Conservation (phyloP, 306 rosid species). For the Erythrophleum fordii region DNA sequence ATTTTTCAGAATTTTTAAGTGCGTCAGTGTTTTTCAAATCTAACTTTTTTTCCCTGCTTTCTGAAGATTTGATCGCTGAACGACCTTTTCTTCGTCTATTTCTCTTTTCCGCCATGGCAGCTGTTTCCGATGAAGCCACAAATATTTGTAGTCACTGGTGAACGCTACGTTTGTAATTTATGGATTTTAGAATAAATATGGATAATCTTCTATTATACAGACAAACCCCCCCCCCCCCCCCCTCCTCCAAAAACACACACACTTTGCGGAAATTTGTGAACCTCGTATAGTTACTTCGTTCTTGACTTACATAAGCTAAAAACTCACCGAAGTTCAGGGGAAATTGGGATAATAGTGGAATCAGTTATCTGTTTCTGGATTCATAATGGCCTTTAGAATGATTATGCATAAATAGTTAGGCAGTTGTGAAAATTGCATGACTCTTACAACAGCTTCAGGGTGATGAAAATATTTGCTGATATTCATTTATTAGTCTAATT, state of each 20-base stretch:
- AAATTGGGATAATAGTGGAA: background rate
- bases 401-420: background rate
- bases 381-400: background rate
- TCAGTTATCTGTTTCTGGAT: slow-evolving; percentile 4
- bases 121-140: slow-evolving; percentile 57
- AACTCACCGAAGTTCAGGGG: background rate
- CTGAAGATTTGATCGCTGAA: slow-evolving; percentile 38
- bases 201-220: background rate
- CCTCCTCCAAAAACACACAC: no score
- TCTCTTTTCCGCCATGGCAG: slow-evolving; percentile 57
- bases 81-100: background rate
- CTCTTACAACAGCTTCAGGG: background rate
- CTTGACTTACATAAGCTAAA: slow-evolving; percentile 11
- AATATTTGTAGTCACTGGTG: slow-evolving; percentile 84
- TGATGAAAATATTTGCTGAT: background rate
- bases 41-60: slow-evolving; percentile 17
- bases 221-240: no score
- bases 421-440: background rate
- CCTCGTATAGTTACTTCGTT: slow-evolving; percentile 1
- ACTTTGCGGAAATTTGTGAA: background rate
- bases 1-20: background rate
- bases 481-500: background rate
- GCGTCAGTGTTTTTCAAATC: slow-evolving; percentile 19
- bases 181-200: background rate
- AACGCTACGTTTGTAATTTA: background rate